Conservation (phyloP, 2,329 filamentous ascomycete species). For the Didymella segeticola region DNA sequence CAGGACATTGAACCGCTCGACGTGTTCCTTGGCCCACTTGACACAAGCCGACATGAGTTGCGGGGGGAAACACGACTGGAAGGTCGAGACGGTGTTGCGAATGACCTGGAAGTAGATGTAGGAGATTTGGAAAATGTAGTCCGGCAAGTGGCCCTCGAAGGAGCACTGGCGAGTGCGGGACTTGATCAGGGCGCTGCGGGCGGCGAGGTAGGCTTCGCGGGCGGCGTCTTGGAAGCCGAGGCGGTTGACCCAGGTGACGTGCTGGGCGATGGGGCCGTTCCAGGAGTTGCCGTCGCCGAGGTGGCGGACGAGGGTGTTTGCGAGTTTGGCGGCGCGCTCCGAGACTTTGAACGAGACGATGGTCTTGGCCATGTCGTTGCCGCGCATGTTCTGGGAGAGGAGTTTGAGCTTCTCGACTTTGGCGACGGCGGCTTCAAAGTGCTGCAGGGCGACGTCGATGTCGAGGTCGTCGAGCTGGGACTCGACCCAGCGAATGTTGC, state of each 20-base stretch:
- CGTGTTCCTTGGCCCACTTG: conserved; percentile 96
- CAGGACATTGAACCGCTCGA: conserved; percentile 87
- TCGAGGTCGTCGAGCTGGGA: conserved; percentile 94
- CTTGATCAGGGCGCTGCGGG: conserved; percentile 78
- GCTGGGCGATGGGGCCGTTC: conserved; percentile 76
- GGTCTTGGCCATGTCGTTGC: conserved; percentile 85
- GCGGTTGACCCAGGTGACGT: conserved; percentile 82
- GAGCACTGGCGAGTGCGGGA: conserved; percentile 88
- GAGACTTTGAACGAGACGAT: conserved; percentile 92
- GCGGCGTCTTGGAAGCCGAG: conserved; percentile 91
- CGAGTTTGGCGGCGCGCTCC: conserved; percentile 79
- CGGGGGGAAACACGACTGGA: conserved; percentile 78
- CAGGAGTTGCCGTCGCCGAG: conserved; percentile 80
- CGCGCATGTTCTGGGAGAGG: conserved; percentile 80
- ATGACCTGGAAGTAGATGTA: conserved; percentile 96
- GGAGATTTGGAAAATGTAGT: conserved; percentile 94
- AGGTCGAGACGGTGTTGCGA: conserved; percentile 88
- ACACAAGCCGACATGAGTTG: conserved; percentile 92
- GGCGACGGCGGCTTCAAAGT: conserved; percentile 82
- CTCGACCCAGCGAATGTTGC: conserved; percentile 95
- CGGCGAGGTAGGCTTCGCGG: conserved; percentile 82
- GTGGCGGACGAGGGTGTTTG: conserved; percentile 76
- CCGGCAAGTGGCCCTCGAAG: conserved; percentile 90
- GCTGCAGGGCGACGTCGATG: conserved; percentile 91
- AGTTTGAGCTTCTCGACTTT: conserved; percentile 85